Percentiles rank a stretch among this genome's conserved stretches.
phyloP scores from a whole-genome alignment of 2,329 filamentous ascomycete species.

The Karstenula rhodostoma region DNA sequence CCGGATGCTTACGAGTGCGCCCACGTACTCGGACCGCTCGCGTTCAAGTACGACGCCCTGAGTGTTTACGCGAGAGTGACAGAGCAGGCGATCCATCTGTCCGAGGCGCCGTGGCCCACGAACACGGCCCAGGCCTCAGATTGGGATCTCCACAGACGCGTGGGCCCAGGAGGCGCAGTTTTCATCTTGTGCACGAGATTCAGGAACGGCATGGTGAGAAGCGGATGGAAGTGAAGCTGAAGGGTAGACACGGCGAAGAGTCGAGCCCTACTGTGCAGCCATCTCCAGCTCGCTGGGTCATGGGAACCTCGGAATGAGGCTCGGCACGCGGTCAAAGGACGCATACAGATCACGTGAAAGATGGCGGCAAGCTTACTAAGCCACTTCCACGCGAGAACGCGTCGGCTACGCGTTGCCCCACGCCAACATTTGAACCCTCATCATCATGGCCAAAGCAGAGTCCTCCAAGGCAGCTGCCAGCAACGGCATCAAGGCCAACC shows the following conservation, averaged over 20 bases:
- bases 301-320: not conserved
- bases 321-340: not conserved
- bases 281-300: not conserved
- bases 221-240: not conserved
- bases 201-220: not conserved
- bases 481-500: slow-evolving; percentile 54
- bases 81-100: not conserved
- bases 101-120: not conserved
- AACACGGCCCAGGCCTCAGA: slow-evolving; percentile 6
- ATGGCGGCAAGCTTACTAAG: slow-evolving; percentile 17
- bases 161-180: not conserved
- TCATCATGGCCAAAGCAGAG: slow-evolving; percentile 57
- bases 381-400: slow-evolving; percentile 30
- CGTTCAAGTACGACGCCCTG: not conserved
- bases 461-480: slow-evolving; percentile 57
- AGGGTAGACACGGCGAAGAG: not conserved
- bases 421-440: slow-evolving; percentile 20
- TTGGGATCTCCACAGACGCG: not conserved
- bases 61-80: not conserved
- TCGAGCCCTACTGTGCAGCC: not conserved
- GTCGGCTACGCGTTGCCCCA: slow-evolving; percentile 37
- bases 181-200: not conserved
- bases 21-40: not conserved
- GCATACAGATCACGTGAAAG: not conserved
- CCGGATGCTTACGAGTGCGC: not conserved